Base-by-base conservation (phyloP, 108 stramenopile genomes). In the Fragilaria radians region DNA sequence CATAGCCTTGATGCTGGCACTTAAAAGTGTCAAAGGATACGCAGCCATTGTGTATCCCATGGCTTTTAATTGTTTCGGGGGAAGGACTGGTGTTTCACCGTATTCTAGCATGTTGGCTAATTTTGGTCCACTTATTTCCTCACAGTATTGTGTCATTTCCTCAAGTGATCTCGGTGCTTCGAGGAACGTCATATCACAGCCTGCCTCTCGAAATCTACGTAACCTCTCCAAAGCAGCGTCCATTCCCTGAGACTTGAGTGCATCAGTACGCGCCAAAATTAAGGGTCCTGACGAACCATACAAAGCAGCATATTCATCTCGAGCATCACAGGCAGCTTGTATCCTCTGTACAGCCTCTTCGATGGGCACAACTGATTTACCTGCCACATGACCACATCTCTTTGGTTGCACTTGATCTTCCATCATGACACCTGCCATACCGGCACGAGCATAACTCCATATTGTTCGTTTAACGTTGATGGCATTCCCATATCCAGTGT, bases 1-100 rank as follows among this genome's bases (percentile, higher is more conserved):
- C 94, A 97, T 96, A 24, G 97, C 91, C 68, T 91, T 90, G 47
- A 94, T 95, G 27, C 91, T 88, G 4, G 95, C 93, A 26, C 88
- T 90, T 48, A 98, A 69, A 30, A 98, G 62, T 42, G 95, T 95
- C 59, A 98, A 65, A 0, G 97, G 97, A 72, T 98, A 98, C 14
- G 97, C 97, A 17, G 95, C 97, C 77, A 98, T 90, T 22, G 92
- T 94, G 64, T 95, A 98, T 25, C 97, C 97, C 73, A 97, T 95
- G 47, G 79, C 52, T 63, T 94, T 82, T 28, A 96, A 61, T 45
- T 90, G 76, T 48, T 58, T 63, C 5, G 94, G 93, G n/a, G 93
- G 79, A 18, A 98, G 59, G 5, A 95, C 78, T 3, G 97, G 97
- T 14, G 97, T 98, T 28, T 75, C 71, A 5, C 97, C 97, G 21